Base-by-base conservation (phyloP, 306 rosid genomes). In the Sphenostylis stenocarpa region DNA sequence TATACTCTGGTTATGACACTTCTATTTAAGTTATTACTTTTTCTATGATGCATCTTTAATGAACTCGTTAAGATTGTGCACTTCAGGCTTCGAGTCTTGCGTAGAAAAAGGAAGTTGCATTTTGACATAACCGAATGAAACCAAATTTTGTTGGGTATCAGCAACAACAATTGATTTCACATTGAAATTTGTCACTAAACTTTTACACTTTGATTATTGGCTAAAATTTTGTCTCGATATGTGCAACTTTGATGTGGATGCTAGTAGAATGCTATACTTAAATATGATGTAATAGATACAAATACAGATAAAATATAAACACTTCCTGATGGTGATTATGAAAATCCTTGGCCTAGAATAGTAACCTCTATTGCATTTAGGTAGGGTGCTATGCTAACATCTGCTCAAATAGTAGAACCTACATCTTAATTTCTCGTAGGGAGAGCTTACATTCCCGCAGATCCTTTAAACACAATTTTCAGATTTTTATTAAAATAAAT, bases 11-110 rank as follows among this genome's bases (percentile, higher is more conserved):
- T 26, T 52, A 61, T 24, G 24, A 36, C 64, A 45, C 70, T 33
- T 70, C 41, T 73, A 39, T 28, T 12, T 7, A 43, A 28, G 53
- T n/a, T 23, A 47, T 70, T 60, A 31, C 45, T 44, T 57, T 68
- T 56, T 58, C 44, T 79, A 47, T 57, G 39, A 39, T 34, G 60
- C 77, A 66, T 77, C 34, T 66, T 12, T 21, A n/a, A 17, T 26
- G 47, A 56, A 77, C 56, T 67, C 7, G 4, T 21, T 38, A 75
- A 49, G 31, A 65, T 51, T 55, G 38, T 44, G 67, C 3, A 21
- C 17, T 28, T 19, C 16, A 55, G 57, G 26, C 53, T 76, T 75
- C 17, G 57, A 63, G 45, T 51, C 56, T 24, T n/a, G 67, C 43
- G 47, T 24, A 65, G 43, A 28, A 17, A 66, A 39, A n/a, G 19